Conservation (phyloP, 257 asterid genomes). For the Solanum medicagineum region DNA sequence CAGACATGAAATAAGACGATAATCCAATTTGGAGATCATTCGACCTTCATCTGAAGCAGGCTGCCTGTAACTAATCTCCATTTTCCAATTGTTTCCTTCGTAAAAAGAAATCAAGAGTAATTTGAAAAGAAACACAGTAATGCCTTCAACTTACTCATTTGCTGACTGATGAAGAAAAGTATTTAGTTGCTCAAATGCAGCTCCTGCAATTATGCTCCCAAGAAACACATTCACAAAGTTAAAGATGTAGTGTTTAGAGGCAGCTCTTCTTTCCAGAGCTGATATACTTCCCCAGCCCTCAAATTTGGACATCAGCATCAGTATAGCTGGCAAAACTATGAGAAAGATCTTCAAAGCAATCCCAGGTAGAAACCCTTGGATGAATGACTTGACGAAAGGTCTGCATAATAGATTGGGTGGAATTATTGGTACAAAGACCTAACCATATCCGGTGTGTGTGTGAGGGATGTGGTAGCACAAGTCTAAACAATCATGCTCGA, state of each 20-base stretch:
- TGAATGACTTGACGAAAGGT: conserved; percentile 71
- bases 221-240: conserved; percentile 85
- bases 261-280: conserved; percentile 65
- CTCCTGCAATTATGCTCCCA: conserved; percentile 71
- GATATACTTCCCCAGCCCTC: conserved; percentile 82
- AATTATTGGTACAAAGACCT: not conserved
- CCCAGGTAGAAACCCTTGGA: conserved; percentile 94
- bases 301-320: conserved; percentile 84
- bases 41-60: not conserved
- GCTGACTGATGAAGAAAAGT: conserved; percentile 61
- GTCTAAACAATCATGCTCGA: not conserved
- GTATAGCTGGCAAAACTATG: conserved; percentile 58
- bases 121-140: not conserved
- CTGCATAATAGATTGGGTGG: conserved; percentile 30
- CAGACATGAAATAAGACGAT: not conserved
- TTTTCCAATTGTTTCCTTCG: not conserved
- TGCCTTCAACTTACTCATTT: conserved; percentile 41
- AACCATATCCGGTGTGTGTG: not conserved
- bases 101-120: not conserved
- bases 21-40: not conserved
- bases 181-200: conserved; percentile 78
- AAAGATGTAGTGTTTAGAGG: conserved; percentile 58
- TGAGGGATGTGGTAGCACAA: not conserved
- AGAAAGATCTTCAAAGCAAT: conserved; percentile 89
- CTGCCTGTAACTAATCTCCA: not conserved